phyloP scores from a whole-genome alignment of 2,329 filamentous ascomycete species.

The Xenoacremonium recifei region DNA sequence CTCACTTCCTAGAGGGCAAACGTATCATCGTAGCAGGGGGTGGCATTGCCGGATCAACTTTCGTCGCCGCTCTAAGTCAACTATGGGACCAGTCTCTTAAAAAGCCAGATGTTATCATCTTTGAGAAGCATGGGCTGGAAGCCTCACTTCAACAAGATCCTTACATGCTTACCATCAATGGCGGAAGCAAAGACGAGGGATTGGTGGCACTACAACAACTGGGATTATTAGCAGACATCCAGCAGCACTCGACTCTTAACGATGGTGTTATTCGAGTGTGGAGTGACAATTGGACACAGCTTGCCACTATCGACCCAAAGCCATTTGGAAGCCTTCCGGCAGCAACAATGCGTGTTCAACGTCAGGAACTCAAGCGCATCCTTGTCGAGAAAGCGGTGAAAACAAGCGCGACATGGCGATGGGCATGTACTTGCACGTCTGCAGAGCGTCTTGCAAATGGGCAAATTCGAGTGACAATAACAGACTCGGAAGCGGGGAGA shows the following conservation, averaged over 20 bases:
- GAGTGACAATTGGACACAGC: not conserved
- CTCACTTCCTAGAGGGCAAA: not conserved
- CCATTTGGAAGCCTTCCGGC: not conserved
- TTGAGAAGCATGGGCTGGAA: too few species aligned
- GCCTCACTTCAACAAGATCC: too few species aligned
- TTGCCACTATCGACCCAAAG: not conserved
- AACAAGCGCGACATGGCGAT: not conserved
- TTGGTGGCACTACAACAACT: not conserved
- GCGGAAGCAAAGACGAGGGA: too few species aligned
- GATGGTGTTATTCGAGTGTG: not conserved
- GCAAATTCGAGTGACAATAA: not conserved
- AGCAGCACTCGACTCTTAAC: not conserved
- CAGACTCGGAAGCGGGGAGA: not conserved
- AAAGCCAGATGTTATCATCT: too few species aligned
- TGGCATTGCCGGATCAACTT: not conserved
- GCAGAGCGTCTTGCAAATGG: not conserved
- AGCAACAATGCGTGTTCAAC: not conserved
- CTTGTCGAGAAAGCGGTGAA: not conserved
- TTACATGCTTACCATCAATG: too few species aligned
- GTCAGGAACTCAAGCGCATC: not conserved
- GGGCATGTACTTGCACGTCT: not conserved
- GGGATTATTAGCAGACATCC: not conserved
- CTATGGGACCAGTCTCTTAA: too few species aligned
- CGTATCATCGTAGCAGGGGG: not conserved
- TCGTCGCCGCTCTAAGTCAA: not conserved